Base-by-base conservation (phyloP, 768 basidiomycete genomes). In the Termitomyces sp. region DNA sequence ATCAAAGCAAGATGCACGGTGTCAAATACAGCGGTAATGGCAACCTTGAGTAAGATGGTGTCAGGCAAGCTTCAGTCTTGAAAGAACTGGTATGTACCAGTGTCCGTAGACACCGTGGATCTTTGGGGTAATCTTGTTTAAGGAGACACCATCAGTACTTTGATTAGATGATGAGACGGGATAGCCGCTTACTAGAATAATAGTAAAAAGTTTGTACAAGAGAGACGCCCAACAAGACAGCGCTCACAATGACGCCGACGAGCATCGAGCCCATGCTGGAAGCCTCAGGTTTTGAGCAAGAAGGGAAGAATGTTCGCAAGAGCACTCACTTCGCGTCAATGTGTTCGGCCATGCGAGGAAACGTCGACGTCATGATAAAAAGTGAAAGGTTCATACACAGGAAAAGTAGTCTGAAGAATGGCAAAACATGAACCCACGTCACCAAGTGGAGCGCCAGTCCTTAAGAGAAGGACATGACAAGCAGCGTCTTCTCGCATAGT, bases 1-100 rank as follows among this genome's bases (percentile, higher is more conserved):
- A 85, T 76, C 25, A 83, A 60, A 1, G 63, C 68, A n/a, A 82
- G 73, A 62, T 84, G 81, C 2, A 74, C 63, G 1, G 75, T 75
- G 54, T 84, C 84, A 38, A 79, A 75, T 1, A 73, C 0, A 23
- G 79, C 62, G 1, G 75, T 75, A 8, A 66, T 64, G 21, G 65
- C 61, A 4, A 84, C 83, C 77, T 78, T 47, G 40, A 37, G 29
- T 19, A 47, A 8, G 40, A 6, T 40, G 6, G 6, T 23, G 25
- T 41, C 27, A 63, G 17, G 40, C 37, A 14, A 17, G 8, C 12
- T 25, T 12, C 7, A 17, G 48, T 17, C n/a, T 23, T n/a, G 21
- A 12, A 2, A 23, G 4, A 23, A n/a, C 11, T 27, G 3, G 25
- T 5, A 48, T 54, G 31, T 34, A 64, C 65, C 40, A 66, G 27